A percentile compares a stretch with the other conserved stretches of the same genome.
These are phyloP conservation scores for Zea luxurians DNA, from an alignment of 176 grass and related monocot genomes.

Conservation along the genomic window DNA sequence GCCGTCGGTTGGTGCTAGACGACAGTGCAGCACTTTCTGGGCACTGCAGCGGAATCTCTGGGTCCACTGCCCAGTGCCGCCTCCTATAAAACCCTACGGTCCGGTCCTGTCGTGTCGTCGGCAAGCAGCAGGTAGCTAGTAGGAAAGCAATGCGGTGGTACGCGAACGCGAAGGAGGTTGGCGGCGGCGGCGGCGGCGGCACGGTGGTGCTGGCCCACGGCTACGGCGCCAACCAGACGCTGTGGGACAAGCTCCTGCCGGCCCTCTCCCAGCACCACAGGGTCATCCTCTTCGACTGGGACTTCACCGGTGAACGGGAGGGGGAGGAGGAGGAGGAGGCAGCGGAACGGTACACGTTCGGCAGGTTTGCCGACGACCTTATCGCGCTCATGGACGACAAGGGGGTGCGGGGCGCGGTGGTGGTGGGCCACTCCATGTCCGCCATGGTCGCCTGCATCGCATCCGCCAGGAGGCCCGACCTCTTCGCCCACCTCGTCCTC, in stretches of 20 bases:
- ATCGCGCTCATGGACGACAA: constrained; percentile 59
- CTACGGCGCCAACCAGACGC: constrained; percentile 58
- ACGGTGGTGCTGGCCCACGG: constrained; percentile 75
- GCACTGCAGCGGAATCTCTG: not conserved
- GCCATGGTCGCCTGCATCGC: constrained; percentile 77
- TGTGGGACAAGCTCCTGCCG: constrained; percentile 63
- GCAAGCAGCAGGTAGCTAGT: too few species aligned
- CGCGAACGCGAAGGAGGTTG: constrained; percentile 51
- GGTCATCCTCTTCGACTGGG: constrained; percentile 81
- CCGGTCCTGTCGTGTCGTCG: too few species aligned
- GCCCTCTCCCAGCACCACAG: constrained; percentile 30
- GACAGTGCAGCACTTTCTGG: constrained; percentile 22
- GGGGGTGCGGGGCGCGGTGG: constrained; percentile 35
- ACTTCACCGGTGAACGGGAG: constrained; percentile 39
- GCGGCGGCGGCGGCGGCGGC: constrained; percentile 20
- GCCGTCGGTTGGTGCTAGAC: not conserved
- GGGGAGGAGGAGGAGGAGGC: not conserved
- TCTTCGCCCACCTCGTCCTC: constrained; percentile 73
- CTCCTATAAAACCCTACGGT: too few species aligned
- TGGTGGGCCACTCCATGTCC: constrained; percentile 75
- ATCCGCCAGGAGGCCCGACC: constrained; percentile 52
- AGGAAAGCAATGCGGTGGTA: constrained; percentile 33
- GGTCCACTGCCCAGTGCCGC: too few species aligned
- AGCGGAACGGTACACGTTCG: constrained; percentile 38
- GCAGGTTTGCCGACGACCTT: constrained; percentile 55